A percentile compares a stretch with the other conserved stretches of the same genome.
Evolutionary conservation across 2,329 filamentous ascomycete genomes (phyloP).

Genomic region (Sclerotinia nivalis): DNA sequence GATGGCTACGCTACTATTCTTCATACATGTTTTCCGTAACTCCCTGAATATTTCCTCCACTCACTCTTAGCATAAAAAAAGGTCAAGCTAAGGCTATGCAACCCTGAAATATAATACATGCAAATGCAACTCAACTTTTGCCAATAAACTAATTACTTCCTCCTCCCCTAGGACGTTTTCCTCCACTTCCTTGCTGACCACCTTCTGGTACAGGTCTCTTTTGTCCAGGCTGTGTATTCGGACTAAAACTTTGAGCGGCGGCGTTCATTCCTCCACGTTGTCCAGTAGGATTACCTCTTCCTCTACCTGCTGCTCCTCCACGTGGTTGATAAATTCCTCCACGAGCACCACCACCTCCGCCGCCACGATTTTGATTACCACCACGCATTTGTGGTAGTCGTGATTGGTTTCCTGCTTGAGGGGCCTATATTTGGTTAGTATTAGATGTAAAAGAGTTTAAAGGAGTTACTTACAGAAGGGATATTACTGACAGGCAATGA

Average conservation of each 20-base stretch:
- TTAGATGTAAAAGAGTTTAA: background rate
- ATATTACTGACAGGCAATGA: slow-evolving; percentile 34
- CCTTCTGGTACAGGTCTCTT: slow-evolving; percentile 40
- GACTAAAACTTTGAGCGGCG: slow-evolving; percentile 37
- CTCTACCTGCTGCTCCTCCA: slow-evolving; percentile 34
- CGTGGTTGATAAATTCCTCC: slow-evolving; percentile 28
- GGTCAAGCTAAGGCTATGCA: slow-evolving; percentile 34
- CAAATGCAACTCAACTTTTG: slow-evolving; percentile 27
- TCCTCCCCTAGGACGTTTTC: slow-evolving; percentile 48
- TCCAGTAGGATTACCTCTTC: slow-evolving; percentile 34
- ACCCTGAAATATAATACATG: slow-evolving; percentile 38
- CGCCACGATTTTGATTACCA: slow-evolving; percentile 31
- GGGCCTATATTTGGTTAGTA: slow-evolving; percentile 29
- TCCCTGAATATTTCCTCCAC: slow-evolving; percentile 1
- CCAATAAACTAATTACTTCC: slow-evolving; percentile 32
- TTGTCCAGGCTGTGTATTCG: slow-evolving; percentile 34
- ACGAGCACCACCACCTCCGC: slow-evolving; percentile 26
- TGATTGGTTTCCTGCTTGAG: slow-evolving; percentile 31
- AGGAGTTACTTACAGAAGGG: slow-evolving; percentile 34
- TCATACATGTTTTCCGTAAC: slow-evolving; percentile 25
- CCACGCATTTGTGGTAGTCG: slow-evolving; percentile 39
- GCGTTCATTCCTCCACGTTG: slow-evolving; percentile 40
- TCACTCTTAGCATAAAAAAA: slow-evolving; percentile 32
- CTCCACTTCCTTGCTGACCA: slow-evolving; percentile 41
- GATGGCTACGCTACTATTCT: slow-evolving; percentile 18